Percentiles rank a stretch among this genome's conserved stretches.
Evolutionary conservation across 495 filamentous ascomycete species (phyloP).

Genomic region (Staphylotrichum tortipilum): DNA sequence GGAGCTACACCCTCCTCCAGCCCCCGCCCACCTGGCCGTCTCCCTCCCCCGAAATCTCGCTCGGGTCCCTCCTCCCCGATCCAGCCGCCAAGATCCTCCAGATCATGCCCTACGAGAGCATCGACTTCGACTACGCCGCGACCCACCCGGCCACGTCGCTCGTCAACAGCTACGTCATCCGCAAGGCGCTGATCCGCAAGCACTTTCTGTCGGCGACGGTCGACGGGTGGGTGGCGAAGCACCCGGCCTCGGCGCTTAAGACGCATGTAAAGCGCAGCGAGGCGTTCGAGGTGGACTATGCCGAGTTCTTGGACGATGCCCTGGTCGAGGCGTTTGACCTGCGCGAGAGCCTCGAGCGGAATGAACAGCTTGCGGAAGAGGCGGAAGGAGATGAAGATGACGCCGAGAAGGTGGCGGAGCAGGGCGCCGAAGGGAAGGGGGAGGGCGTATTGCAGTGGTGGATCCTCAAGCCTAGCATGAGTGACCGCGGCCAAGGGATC

Average conservation of each 20-base stretch:
- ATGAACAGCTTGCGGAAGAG: constrained; percentile 32
- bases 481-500: constrained; percentile 89
- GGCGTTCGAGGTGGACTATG: constrained; percentile 89
- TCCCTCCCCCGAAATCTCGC: constrained; percentile 19
- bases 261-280: constrained; percentile 64
- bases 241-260: constrained; percentile 59
- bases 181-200: constrained; percentile 95
- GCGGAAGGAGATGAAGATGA: not conserved
- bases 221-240: constrained; percentile 69
- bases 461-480: constrained; percentile 97
- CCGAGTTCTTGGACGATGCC: constrained; percentile 92
- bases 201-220: constrained; percentile 81
- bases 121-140: constrained; percentile 70
- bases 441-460: constrained; percentile 64
- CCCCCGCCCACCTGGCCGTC: constrained; percentile 15
- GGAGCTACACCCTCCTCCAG: constrained; percentile 25
- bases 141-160: constrained; percentile 50
- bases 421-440: not conserved
- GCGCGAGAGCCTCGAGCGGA: constrained; percentile 61
- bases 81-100: constrained; percentile 55
- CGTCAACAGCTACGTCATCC: constrained; percentile 80
- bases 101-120: constrained; percentile 74
- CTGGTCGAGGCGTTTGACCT: constrained; percentile 83
- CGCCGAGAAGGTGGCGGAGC: constrained; percentile 20
- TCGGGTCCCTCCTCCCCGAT: constrained; percentile 23